Evolutionary conservation across 2,329 filamentous ascomycete genomes (phyloP).

Genomic region (Alternaria conjuncta): DNA sequence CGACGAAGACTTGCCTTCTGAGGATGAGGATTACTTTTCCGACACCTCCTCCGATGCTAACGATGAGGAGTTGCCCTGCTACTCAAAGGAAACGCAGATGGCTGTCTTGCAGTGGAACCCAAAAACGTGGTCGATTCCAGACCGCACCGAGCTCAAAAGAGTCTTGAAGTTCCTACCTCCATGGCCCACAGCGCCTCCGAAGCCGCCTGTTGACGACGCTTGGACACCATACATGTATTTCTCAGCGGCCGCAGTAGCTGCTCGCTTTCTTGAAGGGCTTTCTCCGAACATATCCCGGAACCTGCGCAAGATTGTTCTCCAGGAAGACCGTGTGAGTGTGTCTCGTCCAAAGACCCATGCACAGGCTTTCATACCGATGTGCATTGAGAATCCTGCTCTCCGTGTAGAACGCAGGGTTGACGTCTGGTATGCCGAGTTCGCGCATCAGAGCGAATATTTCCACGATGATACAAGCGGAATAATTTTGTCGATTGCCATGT

Average conservation of each 20-base stretch:
- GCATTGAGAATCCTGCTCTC: neutral
- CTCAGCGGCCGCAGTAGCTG: neutral
- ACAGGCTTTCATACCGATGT: neutral
- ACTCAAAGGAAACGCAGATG: neutral
- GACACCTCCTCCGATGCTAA: no score
- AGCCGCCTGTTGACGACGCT: neutral
- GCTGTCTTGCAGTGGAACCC: neutral
- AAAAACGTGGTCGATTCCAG: neutral
- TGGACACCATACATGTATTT: neutral
- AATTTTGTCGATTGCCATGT: neutral
- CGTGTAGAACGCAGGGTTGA: neutral
- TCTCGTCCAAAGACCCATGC: neutral
- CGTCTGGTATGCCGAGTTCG: neutral
- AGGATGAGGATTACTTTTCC: neutral
- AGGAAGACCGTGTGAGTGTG: neutral
- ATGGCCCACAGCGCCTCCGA: neutral
- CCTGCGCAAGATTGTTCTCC: neutral
- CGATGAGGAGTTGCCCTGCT: neutral
- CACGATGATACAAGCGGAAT: fast-evolving
- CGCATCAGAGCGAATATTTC: neutral
- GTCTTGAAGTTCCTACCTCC: neutral
- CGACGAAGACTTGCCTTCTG: neutral
- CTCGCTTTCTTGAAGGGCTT: neutral
- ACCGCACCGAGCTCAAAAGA: neutral
- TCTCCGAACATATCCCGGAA: neutral